Evolutionary conservation across 1,284 basidiomycete species (phyloP), one percentile per base, ranked within the genome.

Genomic region (Rhodotorula sp.): DNA sequence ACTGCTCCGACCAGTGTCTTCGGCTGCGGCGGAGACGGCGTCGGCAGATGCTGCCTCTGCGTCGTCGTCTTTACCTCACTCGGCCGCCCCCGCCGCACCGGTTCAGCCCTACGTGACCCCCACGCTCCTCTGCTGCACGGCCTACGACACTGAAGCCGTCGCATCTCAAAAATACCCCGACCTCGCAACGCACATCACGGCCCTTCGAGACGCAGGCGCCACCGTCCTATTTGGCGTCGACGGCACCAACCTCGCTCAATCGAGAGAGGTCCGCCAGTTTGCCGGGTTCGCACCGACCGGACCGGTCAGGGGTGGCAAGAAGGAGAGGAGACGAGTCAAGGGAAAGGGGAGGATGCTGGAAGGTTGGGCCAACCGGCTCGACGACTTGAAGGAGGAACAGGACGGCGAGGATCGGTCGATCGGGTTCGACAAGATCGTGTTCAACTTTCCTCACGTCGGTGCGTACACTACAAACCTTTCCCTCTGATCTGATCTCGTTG

Each of bases 391-490:
- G 29, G 14, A 37, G 26, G 46, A 56, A 29, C 10, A 56, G 24
- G 45, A 29, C 58, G 64, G 24, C 15, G 42, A 53, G 8, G 61
- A 53, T 4, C 57, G 48, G 1, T 30, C 26, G 84, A 84, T 61
- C 79, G 84, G 82, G 71, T 89, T 91, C 86, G 89, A 93, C 83
- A 87, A 81, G 66, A 86, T 98, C 68, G 88, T 93, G 30, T 98
- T 93, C 87, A 97, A 98, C 79, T 99, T 98, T 78, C 95, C 95
- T 62, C 95, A 99, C 83, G 90, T 90, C 76, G 95, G 95, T 89
- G 78, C 77, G 86, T 82, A n/a, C n/a, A n/a, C 42, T 20, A 44
- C 30, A 1, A 57, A 48, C 63, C 48, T 46, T 37, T 48, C 55
- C 22, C 45, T 62, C 30, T 3, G 20, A 60, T n/a, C 14, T 49